Evolutionary conservation across 768 basidiomycete genomes (phyloP).

Genomic region (Epithele typhae): DNA sequence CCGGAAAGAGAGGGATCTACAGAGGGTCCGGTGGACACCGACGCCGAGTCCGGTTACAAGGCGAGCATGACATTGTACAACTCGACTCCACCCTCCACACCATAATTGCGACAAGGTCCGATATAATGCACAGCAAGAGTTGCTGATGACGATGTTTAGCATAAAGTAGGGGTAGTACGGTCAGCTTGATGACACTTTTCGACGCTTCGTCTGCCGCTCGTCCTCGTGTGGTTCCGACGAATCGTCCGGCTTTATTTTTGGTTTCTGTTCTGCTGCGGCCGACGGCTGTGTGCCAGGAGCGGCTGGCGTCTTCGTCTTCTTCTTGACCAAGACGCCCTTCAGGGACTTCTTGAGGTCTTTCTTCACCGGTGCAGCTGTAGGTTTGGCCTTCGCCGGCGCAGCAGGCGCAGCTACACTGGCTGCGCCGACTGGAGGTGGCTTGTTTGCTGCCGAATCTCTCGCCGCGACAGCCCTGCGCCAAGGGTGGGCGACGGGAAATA

Average conservation of each 20-base stretch:
- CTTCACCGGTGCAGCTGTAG: constrained; percentile 33
- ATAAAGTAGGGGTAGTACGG: too few relatives aligned
- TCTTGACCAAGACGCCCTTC: constrained; percentile 81
- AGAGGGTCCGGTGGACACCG: constrained; percentile 74
- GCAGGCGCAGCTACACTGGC: constrained; percentile 22
- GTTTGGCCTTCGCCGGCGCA: constrained; percentile 20
- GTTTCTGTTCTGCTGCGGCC: constrained; percentile 19
- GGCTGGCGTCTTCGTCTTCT: constrained; percentile 46
- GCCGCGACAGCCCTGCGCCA: constrained; percentile 65
- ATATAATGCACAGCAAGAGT: too few relatives aligned
- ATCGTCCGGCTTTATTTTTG: constrained; percentile 6
- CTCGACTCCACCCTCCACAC: too few relatives aligned
- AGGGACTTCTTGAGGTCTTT: constrained; percentile 65
- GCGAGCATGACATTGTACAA: constrained; percentile 15
- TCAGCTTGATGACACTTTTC: constrained; percentile 41
- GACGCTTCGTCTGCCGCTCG: constrained; percentile 52
- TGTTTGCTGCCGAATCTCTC: constrained; percentile 41
- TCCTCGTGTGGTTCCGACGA: constrained; percentile 5
- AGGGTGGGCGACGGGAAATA: background rate
- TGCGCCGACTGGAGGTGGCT: constrained; percentile 32
- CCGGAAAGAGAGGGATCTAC: constrained; percentile 58
- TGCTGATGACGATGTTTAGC: too few relatives aligned
- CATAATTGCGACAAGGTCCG: too few relatives aligned
- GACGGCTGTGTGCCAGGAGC: background rate
- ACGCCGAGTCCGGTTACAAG: constrained; percentile 52